Evolutionary conservation across 2,329 filamentous ascomycete species (phyloP).

Genomic region (Hansfordia pulvinata): DNA sequence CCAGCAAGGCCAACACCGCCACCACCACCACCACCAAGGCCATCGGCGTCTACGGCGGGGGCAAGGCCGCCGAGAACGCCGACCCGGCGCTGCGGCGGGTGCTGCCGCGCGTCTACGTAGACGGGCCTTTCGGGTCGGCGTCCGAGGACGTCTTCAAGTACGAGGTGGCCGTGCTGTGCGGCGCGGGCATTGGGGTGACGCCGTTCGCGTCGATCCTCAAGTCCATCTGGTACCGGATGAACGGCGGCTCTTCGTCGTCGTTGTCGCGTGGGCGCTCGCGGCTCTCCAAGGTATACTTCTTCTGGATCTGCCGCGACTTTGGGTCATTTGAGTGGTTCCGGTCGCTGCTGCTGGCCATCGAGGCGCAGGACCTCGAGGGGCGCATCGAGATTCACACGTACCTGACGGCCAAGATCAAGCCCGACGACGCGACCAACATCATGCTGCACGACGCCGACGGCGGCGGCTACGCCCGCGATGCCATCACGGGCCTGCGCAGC

Average conservation of each 20-base stretch:
- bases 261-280: no score
- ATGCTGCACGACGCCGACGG: constrained; percentile 85
- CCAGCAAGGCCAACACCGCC: no score
- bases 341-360: constrained; percentile 69
- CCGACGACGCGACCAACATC: constrained; percentile 77
- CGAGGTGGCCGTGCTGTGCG: constrained; percentile 65
- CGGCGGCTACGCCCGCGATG: no score
- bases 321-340: constrained; percentile 85
- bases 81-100: constrained; percentile 61
- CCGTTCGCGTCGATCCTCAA: constrained; percentile 79
- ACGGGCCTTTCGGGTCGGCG: constrained; percentile 74
- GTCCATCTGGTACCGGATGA: constrained; percentile 89
- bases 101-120: constrained; percentile 67
- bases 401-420: constrained; percentile 75
- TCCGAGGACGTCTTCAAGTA: constrained; percentile 88
- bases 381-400: constrained; percentile 85
- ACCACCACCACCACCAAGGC: constrained; percentile 56
- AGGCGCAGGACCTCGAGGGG: constrained; percentile 72
- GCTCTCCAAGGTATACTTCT: constrained; percentile 79
- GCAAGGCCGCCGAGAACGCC: constrained; percentile 18
- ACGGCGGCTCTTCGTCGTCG: constrained; percentile 69
- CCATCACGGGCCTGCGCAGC: constrained; percentile 69
- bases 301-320: constrained; percentile 85
- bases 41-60: constrained; percentile 48
- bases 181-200: constrained; percentile 76